Conservation (phyloP, 2,329 filamentous ascomycete genomes). For the Talaromyces sp. region DNA sequence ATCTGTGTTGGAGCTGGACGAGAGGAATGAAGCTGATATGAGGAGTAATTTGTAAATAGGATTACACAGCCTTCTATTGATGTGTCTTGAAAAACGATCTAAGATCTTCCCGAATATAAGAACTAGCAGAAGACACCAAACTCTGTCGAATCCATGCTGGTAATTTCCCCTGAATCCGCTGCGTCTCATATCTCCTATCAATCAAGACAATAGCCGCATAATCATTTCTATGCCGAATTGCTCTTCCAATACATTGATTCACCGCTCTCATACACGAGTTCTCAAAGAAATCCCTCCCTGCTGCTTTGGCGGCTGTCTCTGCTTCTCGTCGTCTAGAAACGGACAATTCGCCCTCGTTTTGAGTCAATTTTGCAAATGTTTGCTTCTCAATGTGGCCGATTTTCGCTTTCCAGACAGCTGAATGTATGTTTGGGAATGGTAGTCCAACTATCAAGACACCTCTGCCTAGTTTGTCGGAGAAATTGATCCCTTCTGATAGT, state of each 20-base stretch:
- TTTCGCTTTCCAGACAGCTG: conserved; percentile 88
- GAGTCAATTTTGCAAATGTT: conserved; percentile 28
- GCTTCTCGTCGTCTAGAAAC: conserved; percentile 20
- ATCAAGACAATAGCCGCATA: conserved; percentile 86
- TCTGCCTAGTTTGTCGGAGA: conserved; percentile 82
- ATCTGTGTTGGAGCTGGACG: conserved; percentile 28
- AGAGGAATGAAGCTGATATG: conserved; percentile 32
- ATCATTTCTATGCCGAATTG: conserved; percentile 80
- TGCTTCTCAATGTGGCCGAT: conserved; percentile 75
- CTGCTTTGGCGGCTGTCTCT: conserved; percentile 35
- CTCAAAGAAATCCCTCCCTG: conserved; percentile 77
- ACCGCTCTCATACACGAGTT: conserved; percentile 96
- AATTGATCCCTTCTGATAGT: conserved; percentile 97
- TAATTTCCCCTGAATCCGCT: conserved; percentile 70
- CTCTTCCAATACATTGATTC: conserved; percentile 91
- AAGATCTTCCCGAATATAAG: conserved; percentile 26
- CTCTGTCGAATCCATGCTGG: conserved; percentile 83
- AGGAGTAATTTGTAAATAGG: conserved; percentile 18
- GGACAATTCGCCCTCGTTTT: not conserved
- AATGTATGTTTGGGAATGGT: conserved; percentile 85
- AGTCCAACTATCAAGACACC: conserved; percentile 88
- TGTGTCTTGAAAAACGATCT: conserved; percentile 30
- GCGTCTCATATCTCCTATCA: conserved; percentile 71
- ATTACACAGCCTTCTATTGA: not conserved
- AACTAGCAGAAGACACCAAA: conserved; percentile 37